Percentiles rank a stretch among this genome's conserved stretches.
phyloP scores from a whole-genome alignment of 75 land plant genomes.

The Picea glauca region DNA sequence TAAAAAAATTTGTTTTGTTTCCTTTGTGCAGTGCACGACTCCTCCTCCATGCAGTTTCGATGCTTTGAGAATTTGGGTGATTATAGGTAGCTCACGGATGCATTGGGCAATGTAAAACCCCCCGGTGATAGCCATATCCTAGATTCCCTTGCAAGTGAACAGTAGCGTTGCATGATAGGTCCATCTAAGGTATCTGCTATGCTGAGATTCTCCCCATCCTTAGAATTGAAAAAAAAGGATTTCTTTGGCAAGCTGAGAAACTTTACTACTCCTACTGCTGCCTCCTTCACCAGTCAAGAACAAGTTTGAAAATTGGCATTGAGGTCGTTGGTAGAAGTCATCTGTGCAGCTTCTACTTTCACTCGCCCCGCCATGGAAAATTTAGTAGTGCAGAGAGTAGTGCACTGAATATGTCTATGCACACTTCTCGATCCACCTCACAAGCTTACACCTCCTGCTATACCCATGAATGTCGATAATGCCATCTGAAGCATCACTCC shows the following conservation, averaged over 20 bases:
- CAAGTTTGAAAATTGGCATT: conserved; percentile 77
- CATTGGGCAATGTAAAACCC: conserved; percentile 47
- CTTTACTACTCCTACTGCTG: conserved; percentile 80
- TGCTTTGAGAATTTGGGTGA: no score
- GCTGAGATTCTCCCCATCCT: conserved; percentile 60
- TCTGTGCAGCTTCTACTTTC: conserved; percentile 91
- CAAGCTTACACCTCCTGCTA: neutral
- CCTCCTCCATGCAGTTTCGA: no score
- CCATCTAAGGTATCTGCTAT: conserved; percentile 90
- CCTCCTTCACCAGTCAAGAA: conserved; percentile 87
- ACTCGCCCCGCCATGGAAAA: conserved; percentile 33
- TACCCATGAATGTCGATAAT: neutral
- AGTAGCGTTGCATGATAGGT: conserved; percentile 74
- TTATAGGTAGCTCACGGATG: no score
- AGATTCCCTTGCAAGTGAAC: conserved; percentile 91
- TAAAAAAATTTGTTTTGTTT: no score
- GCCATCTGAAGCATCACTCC: neutral
- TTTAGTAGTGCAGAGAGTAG: neutral
- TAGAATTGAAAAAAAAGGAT: conserved; percentile 73
- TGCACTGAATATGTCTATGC: no score
- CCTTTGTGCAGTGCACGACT: no score
- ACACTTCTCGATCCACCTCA: neutral
- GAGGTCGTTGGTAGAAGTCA: conserved; percentile 84
- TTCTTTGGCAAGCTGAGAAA: conserved; percentile 86
- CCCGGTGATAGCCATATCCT: conserved; percentile 91